These are phyloP conservation scores for Coemansia biformis DNA, from an alignment of 192 early-diverging fungal species.

Conservation along the genomic window DNA sequence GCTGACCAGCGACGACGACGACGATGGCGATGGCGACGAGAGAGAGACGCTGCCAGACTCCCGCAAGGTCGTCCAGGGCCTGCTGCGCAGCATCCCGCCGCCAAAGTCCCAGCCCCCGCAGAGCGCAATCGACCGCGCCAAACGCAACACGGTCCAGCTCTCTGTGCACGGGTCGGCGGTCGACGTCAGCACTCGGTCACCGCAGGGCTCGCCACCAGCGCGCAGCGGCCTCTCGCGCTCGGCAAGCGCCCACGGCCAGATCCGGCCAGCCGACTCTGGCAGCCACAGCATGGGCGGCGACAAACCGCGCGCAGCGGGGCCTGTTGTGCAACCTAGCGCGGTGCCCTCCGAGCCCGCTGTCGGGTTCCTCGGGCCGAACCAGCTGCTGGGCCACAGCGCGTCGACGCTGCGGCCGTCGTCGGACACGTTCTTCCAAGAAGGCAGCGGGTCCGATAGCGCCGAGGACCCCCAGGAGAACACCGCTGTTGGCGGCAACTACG, in stretches of 20 bases:
- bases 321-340: background rate
- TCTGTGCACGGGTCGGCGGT: conserved; percentile 16
- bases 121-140: conserved; percentile 40
- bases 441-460: conserved; percentile 3
- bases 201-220: conserved; percentile 5
- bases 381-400: conserved; percentile 32
- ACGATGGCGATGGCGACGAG: background rate
- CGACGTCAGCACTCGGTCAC: conserved; percentile 9
- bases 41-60: conserved; percentile 32
- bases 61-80: conserved; percentile 41
- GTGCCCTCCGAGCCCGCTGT: conserved; percentile 6
- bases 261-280: background rate
- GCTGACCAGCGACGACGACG: background rate
- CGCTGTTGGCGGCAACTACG: conserved; percentile 2
- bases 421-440: conserved; percentile 33
- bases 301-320: background rate
- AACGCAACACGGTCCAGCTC: conserved; percentile 47
- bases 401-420: conserved; percentile 46
- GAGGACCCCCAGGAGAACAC: conserved; percentile 8
- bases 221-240: conserved; percentile 9
- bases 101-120: conserved; percentile 37
- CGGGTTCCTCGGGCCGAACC: conserved; percentile 5
- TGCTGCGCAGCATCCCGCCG: conserved; percentile 43
- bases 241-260: conserved; percentile 10
- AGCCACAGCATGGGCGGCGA: conserved; percentile 1